Conservation (phyloP, 164 flowering plant genomes). For the Vitis labrusca region DNA sequence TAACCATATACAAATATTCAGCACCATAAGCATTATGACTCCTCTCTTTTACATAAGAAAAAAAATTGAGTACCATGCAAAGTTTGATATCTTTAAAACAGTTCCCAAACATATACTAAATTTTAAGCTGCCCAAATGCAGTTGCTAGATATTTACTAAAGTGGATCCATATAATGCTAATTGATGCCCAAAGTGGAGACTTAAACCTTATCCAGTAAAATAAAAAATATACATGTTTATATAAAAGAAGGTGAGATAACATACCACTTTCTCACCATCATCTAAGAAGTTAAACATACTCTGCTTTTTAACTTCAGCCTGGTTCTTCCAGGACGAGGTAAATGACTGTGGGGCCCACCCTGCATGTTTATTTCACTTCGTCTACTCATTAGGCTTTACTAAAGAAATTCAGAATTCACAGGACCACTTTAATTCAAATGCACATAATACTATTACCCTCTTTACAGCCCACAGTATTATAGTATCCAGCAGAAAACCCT, state of each 20-base stretch:
- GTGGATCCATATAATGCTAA: too few relatives aligned
- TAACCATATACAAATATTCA: too few relatives aligned
- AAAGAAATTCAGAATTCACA: conserved; percentile 1
- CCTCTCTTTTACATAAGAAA: too few relatives aligned
- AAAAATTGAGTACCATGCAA: neutral
- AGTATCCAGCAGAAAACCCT: conserved; percentile 91
- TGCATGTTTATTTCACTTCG: conserved; percentile 28
- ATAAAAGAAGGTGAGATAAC: conserved; percentile 14
- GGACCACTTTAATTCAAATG: neutral
- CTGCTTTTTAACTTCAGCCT: conserved; percentile 82
- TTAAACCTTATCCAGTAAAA: too few relatives aligned
- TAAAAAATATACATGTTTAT: too few relatives aligned
- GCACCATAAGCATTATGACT: too few relatives aligned
- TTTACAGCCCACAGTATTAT: conserved; percentile 88
- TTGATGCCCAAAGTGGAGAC: too few relatives aligned
- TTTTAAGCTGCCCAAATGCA: too few relatives aligned
- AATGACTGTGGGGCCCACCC: conserved; percentile 98
- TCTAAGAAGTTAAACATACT: conserved; percentile 72
- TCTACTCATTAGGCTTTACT: neutral
- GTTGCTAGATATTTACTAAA: too few relatives aligned
- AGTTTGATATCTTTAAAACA: too few relatives aligned
- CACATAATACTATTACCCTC: conserved; percentile 50
- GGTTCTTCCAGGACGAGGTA: conserved; percentile 82
- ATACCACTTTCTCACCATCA: conserved; percentile 90
- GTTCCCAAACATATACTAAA: neutral